Base-by-base conservation (phyloP, 75 land plant species). In the Selaginella tamariscina region DNA sequence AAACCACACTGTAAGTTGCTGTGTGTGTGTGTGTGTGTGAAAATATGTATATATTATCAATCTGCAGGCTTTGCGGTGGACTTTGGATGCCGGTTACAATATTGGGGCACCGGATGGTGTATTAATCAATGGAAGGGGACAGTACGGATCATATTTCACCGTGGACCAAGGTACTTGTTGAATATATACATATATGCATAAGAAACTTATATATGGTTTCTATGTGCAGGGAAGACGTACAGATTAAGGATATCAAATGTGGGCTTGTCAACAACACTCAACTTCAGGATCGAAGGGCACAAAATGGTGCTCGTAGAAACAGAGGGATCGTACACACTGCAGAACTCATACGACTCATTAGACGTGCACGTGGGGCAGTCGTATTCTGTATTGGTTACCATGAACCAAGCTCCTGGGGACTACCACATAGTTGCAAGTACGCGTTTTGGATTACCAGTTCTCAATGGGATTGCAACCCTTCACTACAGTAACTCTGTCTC, bases 361-460 rank as follows among this genome's bases (percentile, higher is more conserved):
- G 86, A 83, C 67, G 65, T 83, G 0, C 86, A 83, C 56, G 70
- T 78, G 23, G 82, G 82, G 0, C 86, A 83, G 64, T 80, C 74
- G 69, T 75, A 27, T 55, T 69, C 82, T 0, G 82, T 80, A 0
- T 71, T 83, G 18, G 80, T 83, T 64, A 78, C 86, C 9, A 71
- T 75, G 29, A 67, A 80, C 66, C 65, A 83, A 56, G 44, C 56
- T 0, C 78, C 78, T 22, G 72, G 66, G 29, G 76, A 75, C 74
- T 83, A 77, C 68, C 75, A 73, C 74, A 57, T 80, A 33, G 86
- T 80, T 0, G 80, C 75, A 1, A 74, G 80, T 24, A 69, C 80
- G 11, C 55, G 86, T 30, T 83, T 83, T 74, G 62, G 62, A 59
- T 5, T 27, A 9, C 62, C 62, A 23, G 26, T 67, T 0, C 70